Conservation (phyloP, 768 basidiomycete species). For the Lactifluus hygrophoroides region DNA sequence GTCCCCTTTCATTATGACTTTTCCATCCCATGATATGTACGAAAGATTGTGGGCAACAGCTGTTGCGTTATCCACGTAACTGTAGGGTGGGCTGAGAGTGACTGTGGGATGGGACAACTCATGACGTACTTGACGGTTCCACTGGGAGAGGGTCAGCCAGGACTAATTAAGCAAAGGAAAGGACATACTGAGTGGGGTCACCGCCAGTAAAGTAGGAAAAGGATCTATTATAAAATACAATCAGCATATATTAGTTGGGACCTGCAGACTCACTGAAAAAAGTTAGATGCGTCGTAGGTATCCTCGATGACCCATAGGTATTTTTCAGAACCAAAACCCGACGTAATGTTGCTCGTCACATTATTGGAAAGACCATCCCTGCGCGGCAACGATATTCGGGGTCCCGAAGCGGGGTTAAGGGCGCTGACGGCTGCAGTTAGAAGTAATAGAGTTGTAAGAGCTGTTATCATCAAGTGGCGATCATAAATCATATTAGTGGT, state of each 20-base stretch:
- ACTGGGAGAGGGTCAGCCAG: constrained; percentile 30
- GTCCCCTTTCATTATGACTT: constrained; percentile 72
- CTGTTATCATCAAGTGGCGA: constrained; percentile 18
- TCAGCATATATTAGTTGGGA: too few relatives aligned
- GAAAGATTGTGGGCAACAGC: constrained; percentile 49
- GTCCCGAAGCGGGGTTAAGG: not conserved
- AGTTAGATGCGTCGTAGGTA: constrained; percentile 17
- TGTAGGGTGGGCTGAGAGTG: constrained; percentile 24
- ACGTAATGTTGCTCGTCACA: constrained; percentile 7
- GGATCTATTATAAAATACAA: too few relatives aligned
- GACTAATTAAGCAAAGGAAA: not conserved
- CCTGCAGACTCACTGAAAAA: constrained; percentile 20
- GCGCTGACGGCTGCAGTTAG: not conserved
- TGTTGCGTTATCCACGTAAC: constrained; percentile 49
- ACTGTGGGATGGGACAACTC: not conserved
- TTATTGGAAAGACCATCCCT: constrained; percentile 6
- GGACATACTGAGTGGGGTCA: constrained; percentile 19
- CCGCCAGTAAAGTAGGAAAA: constrained; percentile 13
- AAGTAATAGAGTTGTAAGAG: constrained; percentile 5
- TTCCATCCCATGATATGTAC: constrained; percentile 47
- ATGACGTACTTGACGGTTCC: constrained; percentile 60
- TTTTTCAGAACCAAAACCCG: not conserved
- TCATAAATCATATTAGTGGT: constrained; percentile 20
- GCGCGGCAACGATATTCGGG: not conserved
- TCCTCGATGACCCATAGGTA: constrained; percentile 19